Evolutionary conservation across 192 early-diverging fungal species (phyloP), one percentile per base, ranked within the genome.

Genomic region (Backusella tarrabulga): DNA sequence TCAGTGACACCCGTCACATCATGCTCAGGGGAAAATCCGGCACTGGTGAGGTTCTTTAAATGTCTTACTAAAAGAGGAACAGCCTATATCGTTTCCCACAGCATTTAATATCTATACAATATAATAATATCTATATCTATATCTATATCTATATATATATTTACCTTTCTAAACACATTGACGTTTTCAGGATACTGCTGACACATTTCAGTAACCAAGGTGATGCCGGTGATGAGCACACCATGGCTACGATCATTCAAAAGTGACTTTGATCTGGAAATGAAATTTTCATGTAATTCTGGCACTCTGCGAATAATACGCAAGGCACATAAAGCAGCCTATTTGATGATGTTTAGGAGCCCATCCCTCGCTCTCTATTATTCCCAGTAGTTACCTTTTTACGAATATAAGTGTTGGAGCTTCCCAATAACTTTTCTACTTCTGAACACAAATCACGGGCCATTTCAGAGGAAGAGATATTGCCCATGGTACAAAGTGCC

Each of bases 381-480:
- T 32, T 32, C 32, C 32, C 2, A 3, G 32, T 3, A 32, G 32
- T 67, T 84, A 93, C 95, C 95, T 99, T 99, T 82, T 99, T 99
- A 72, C 97, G 87, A 68, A 99, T 91, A 74, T 97, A 99, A 73
- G 94, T 91, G 81, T 98, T 95, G 29, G 95, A 91, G 74, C 95
- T 94, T 19, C 91, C 92, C 66, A 99, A 83, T 71, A 99, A 85
- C 82, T 94, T 93, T 82, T 98, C 97, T 8, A 99, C 96, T 79
- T 99, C 98, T 68, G 88, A 88, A 12, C 92, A 94, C 77, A 99
- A 81, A 83, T 99, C 98, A 67, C 95, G 90, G 34, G 96, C 93
- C 90, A 99, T 98, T 83, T 96, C 98, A 0, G 91, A 88, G 54
- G 96, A 97, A n/a, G 95, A 95, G 78, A 99, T 97, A 79, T 98